Conservation (phyloP, 2,329 filamentous ascomycete genomes). For the Davidsoniella australis region DNA sequence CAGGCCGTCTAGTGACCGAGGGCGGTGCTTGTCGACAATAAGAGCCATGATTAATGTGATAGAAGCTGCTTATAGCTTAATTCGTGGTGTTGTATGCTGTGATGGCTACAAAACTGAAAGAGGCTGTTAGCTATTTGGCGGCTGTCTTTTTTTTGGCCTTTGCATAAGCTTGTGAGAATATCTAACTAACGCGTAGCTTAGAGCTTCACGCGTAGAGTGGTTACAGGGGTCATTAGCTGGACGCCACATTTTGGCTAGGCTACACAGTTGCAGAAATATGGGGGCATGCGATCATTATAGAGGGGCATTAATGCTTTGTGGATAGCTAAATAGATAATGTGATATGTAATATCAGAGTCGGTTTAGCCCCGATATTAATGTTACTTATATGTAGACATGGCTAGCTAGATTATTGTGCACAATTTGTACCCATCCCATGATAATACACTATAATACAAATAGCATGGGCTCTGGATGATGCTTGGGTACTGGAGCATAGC, state of each 20-base stretch:
- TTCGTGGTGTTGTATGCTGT: background rate
- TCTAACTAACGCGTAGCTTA: conserved; percentile 1
- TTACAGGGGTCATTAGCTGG: conserved; percentile 3
- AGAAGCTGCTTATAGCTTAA: background rate
- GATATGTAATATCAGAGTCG: background rate
- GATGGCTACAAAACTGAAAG: background rate
- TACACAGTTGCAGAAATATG: background rate
- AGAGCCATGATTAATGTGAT: conserved; percentile 36
- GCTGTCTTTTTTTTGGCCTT: background rate
- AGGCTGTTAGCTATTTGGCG: background rate
- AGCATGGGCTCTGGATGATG: background rate
- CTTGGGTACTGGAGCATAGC: background rate
- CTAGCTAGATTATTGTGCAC: conserved; percentile 3
- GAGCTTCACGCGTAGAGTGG: conserved; percentile 12
- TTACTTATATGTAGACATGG: background rate
- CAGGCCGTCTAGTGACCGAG: conserved; percentile 57
- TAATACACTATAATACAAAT: conserved; percentile 12
- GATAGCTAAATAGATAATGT: background rate
- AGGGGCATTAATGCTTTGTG: background rate
- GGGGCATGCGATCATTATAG: background rate
- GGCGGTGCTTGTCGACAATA: conserved; percentile 56
- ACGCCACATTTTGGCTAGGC: conserved; percentile 5
- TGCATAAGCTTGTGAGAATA: background rate
- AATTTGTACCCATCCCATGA: background rate
- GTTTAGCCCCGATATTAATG: background rate